Conservation (phyloP, 768 basidiomycete species). For the Gautieria morchelliformis region DNA sequence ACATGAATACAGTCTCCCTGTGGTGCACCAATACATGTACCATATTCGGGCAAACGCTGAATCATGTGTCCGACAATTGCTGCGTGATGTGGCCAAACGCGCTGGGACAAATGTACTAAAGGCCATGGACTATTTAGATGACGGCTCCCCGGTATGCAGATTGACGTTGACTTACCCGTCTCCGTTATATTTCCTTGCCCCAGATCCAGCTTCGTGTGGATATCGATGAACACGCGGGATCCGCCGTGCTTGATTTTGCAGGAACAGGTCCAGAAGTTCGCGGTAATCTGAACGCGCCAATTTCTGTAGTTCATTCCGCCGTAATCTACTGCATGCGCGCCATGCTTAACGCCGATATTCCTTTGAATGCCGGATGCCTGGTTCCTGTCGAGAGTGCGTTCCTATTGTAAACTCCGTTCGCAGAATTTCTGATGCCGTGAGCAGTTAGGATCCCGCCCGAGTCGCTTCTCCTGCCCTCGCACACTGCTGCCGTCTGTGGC, state of each 20-base stretch:
- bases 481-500: conserved; percentile 84
- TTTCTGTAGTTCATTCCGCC: conserved; percentile 79
- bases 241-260: conserved; percentile 76
- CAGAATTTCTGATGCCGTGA: too few species aligned
- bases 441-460: conserved; percentile 72
- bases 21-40: conserved; percentile 90
- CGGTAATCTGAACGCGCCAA: conserved; percentile 78
- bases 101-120: conserved; percentile 54
- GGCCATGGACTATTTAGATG: conserved; percentile 79
- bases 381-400: conserved; percentile 69
- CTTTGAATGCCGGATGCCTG: conserved; percentile 89
- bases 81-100: conserved; percentile 64
- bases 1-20: conserved; percentile 74
- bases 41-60: conserved; percentile 89
- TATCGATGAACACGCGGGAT: conserved; percentile 65
- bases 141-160: conserved; percentile 65
- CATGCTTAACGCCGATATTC: conserved; percentile 81
- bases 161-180: not conserved
- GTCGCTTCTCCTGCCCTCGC: conserved; percentile 70
- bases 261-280: conserved; percentile 79
- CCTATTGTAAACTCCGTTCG: not conserved
- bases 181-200: not conserved
- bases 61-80: conserved; percentile 70
- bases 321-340: conserved; percentile 85
- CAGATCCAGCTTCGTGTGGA: conserved; percentile 69